These are phyloP conservation scores for Tetraselmis striata DNA, from an alignment of 139 green algal genomes.

Conservation along the genomic window DNA sequence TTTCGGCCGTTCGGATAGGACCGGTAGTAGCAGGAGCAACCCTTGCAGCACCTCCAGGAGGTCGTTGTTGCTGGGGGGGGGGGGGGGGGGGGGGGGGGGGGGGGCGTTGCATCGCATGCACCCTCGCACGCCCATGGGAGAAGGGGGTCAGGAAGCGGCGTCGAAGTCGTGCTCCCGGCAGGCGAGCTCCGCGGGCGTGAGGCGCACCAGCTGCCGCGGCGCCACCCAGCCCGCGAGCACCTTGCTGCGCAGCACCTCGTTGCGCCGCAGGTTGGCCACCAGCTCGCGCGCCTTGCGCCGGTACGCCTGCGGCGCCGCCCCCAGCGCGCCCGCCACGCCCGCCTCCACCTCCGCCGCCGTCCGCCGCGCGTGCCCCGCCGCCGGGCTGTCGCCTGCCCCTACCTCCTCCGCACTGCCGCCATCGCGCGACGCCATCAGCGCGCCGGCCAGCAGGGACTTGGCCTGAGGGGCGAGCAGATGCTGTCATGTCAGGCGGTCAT, in stretches of 20 bases:
- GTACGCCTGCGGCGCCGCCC: neutral
- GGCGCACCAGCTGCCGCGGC: neutral
- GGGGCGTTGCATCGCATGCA: no score
- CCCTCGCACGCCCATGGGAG: no score
- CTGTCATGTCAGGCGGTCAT: no score
- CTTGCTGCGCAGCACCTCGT: neutral
- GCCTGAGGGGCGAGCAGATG: neutral
- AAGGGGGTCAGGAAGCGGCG: neutral
- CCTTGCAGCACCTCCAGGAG: no score
- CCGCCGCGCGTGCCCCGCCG: neutral
- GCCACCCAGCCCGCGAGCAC: neutral
- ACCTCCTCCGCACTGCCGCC: neutral
- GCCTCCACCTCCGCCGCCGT: neutral
- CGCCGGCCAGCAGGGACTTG: neutral
- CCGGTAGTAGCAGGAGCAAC: no score
- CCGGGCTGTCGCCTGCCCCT: neutral
- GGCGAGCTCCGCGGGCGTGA: neutral
- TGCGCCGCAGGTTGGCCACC: neutral
- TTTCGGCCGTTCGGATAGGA: no score
- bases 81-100: no score
- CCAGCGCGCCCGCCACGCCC: neutral
- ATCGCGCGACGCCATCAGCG: neutral
- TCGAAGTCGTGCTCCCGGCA: neutral
- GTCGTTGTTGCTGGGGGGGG: no score
- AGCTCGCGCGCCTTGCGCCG: neutral